Base-by-base conservation (phyloP, 805 yeast species). In the Kuraishia borneana region DNA sequence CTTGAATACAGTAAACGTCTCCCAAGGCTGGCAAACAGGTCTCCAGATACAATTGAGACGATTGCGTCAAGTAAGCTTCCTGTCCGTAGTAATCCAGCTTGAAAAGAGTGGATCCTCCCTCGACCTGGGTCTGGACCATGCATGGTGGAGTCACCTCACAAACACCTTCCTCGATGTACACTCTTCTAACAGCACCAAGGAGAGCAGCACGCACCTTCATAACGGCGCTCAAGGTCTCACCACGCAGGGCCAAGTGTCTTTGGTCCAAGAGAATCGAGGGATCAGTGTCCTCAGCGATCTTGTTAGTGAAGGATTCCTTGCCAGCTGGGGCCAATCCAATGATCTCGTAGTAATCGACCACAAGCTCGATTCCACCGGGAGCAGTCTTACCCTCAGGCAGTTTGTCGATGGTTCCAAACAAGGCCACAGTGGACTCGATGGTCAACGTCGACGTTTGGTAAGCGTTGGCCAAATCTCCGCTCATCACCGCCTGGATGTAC, bases 61-160 rank as follows among this genome's bases (percentile, higher is more conserved):
- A 83, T 65, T 92, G 99, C 14, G 99, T 94, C 53, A 92, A 69
- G 61, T 66, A 92, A 8, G 98, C 97, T 57, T 88, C 92, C 65
- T 92, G 94, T 36, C 96, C 97, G 57, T 92, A 92, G 68, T 94
- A 92, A 58, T 83, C 82, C 65, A 92, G 67, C 51, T 79, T 76
- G 70, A 92, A 92, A 53, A 92, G 68, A 13, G 98, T 92, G 26
- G 96, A 83, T 36, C 99, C 99, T 57, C 99, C 98, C 65, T 92
- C 99, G 39, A 92, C 99, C 68, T 92, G 97, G 26, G 96, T 88
- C 65, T 92, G 98, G 37, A 92, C 99, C 97, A 92, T 92, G 63
- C 97, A 88, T 52, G 99, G 99, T 31, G 98, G 96, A 26, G 97
- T 92, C 39, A 94, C 96, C 68, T 92, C 99, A 21, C 75, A 63